Base-by-base conservation (phyloP, 495 filamentous ascomycete genomes). In the Beverwykella pulmonaria region DNA sequence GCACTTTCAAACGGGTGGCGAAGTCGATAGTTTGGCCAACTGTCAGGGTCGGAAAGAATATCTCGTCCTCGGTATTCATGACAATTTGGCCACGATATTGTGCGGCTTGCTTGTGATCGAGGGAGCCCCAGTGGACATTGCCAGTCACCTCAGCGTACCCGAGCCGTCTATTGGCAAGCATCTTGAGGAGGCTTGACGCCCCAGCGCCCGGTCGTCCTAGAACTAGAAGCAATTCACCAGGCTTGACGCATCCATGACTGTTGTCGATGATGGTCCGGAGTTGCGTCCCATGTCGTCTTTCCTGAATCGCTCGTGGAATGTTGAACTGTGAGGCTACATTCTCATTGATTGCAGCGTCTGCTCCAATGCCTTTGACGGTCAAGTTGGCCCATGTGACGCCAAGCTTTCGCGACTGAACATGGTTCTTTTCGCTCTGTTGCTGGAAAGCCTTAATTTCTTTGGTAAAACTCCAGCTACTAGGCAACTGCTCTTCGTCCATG, bases 161-260 rank as follows among this genome's bases (percentile, higher is more conserved):
- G n/a, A 27, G 7, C 70, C 87, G 74, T 67, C 88, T 87, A 59
- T 89, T 89, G 8, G 84, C 87, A 46, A 91, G 78, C 0, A 83
- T 79, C 61, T 90, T 90, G 39, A 92, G 73, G 58, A 92, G n/a
- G n/a, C n/a, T n/a, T n/a, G n/a, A n/a, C n/a, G n/a, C n/a, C n/a
- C 89, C 90, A 48, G 82, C 82, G 0, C 90, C 90, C 1, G 90
- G 90, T 27, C 86, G 78, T 1, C 90, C 90, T 48, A 92, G 79
- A 0, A 92, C 89, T 1, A 92, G 79, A 0, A 90, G 57, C 82
- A 82, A 80, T 63, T 84, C 80, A n/a, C 79, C 76, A 15, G 77
- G 76, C n/a, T 74, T 77, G 7, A 81, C 75, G 4, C 78, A 74
- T 34, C 83, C 84, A 19, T 82, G 83, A 69, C 88, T 87, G 59